Conservation (phyloP, 1,139 yeast genomes). For the Wickerhamomyces sp. region DNA sequence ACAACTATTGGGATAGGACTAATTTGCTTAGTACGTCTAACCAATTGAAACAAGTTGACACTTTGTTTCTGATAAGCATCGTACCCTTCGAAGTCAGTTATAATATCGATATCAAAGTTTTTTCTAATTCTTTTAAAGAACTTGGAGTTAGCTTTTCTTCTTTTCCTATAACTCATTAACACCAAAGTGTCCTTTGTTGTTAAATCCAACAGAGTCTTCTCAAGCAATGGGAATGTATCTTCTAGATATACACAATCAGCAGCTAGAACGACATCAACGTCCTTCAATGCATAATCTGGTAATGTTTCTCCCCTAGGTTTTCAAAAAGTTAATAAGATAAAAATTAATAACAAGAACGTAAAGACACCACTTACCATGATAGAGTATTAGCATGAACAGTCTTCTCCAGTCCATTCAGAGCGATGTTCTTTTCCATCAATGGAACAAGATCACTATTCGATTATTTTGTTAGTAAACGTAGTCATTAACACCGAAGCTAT, state of each 20-base stretch:
- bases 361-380: conserved; percentile 29
- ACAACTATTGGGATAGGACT: neutral
- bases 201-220: conserved; percentile 41
- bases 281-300: conserved; percentile 29
- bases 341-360: neutral
- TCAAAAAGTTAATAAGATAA: neutral
- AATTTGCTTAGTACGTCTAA: conserved; percentile 12
- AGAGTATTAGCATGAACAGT: conserved; percentile 37
- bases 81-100: conserved; percentile 23
- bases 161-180: conserved; percentile 44
- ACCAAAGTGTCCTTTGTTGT: conserved; percentile 37
- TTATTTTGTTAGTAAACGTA: neutral
- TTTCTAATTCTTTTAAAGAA: conserved; percentile 39
- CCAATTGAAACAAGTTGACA: conserved; percentile 38
- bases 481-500: neutral
- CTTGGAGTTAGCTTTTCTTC: conserved; percentile 48
- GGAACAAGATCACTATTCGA: conserved; percentile 37
- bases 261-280: conserved; percentile 43
- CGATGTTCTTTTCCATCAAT: conserved; percentile 40
- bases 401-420: conserved; percentile 31
- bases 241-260: conserved; percentile 57
- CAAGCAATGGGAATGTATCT: conserved; percentile 45
- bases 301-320: conserved; percentile 35
- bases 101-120: conserved; percentile 31
- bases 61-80: conserved; percentile 27